These are phyloP conservation scores for Pestalotiopsis sp. DNA, from an alignment of 2,329 filamentous ascomycete genomes.

Conservation along the genomic window DNA sequence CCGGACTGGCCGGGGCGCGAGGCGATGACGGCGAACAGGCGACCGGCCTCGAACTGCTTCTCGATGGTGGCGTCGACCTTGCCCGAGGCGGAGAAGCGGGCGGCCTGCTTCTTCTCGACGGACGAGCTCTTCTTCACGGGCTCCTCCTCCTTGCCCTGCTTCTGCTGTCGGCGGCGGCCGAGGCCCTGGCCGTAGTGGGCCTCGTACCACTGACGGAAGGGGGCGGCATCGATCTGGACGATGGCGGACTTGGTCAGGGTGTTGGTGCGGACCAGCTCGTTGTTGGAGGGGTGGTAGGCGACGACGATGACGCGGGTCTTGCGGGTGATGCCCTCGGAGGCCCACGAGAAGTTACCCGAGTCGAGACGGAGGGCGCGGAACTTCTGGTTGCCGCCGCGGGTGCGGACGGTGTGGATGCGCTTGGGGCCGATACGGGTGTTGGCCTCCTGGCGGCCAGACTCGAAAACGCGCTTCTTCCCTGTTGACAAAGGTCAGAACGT, in stretches of 20 bases:
- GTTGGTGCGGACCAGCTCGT: conserved; percentile 99
- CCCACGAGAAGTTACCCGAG: conserved; percentile 99
- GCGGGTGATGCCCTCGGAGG: conserved; percentile 95
- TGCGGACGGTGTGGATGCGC: conserved; percentile 96
- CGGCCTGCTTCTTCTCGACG: conserved; percentile 95
- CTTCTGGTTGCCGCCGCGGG: conserved; percentile 98
- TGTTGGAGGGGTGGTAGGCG: conserved; percentile 99
- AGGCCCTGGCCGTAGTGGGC: conserved; percentile 94
- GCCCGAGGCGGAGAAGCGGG: conserved; percentile 77
- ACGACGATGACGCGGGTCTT: conserved; percentile 99
- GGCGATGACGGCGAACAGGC: conserved; percentile 90
- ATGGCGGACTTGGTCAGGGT: conserved; percentile 99
- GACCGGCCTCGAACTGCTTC: conserved; percentile 99
- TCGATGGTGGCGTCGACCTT: conserved; percentile 93
- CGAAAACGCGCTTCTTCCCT: conserved; percentile 98
- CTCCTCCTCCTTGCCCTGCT: conserved; percentile 69
- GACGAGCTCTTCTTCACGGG: conserved; percentile 91
- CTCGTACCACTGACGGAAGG: conserved; percentile 99
- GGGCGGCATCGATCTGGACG: conserved; percentile 97
- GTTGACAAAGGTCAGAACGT: conserved; percentile 75
- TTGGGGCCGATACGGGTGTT: conserved; percentile 99
- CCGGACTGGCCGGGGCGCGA: conserved; percentile 96
- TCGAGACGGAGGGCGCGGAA: conserved; percentile 99
- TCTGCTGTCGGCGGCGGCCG: conserved; percentile 89
- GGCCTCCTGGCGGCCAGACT: conserved; percentile 98